These are phyloP conservation scores for Ensete ventricosum DNA, from an alignment of 176 grass and related monocot species.

Conservation along the genomic window DNA sequence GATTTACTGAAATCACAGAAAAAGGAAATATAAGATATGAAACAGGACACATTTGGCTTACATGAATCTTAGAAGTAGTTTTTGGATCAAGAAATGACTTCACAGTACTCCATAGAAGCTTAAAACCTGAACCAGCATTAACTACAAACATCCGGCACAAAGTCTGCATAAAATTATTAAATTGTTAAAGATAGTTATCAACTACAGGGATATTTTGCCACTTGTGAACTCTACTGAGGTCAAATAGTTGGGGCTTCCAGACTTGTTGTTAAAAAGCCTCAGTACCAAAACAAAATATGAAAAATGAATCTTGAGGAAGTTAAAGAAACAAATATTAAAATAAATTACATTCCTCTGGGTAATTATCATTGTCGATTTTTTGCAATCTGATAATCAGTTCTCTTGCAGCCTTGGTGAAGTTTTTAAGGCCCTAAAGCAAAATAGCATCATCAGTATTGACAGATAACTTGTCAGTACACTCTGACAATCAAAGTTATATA, in stretches of 20 bases:
- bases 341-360: background rate
- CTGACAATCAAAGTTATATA: background rate
- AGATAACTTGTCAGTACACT: background rate
- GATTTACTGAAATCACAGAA: background rate
- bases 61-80: background rate
- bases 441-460: background rate
- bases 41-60: background rate
- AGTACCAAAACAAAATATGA: background rate
- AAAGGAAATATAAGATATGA: background rate
- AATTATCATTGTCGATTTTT: background rate
- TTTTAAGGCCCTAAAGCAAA: background rate
- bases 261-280: no score
- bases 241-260: no score
- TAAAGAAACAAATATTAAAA: background rate
- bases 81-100: slow-evolving; percentile 2
- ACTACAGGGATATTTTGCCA: background rate
- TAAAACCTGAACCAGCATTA: background rate
- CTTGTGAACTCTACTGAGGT: background rate
- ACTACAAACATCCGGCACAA: slow-evolving; percentile 1
- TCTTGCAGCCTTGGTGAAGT: background rate
- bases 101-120: background rate
- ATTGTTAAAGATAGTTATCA: background rate
- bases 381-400: background rate
- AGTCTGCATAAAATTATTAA: background rate
- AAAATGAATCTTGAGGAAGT: background rate